Percentiles rank a stretch among this genome's conserved stretches.
Evolutionary conservation across 805 yeast species (phyloP).

Genomic region (Hanseniaspora mollemarum): DNA sequence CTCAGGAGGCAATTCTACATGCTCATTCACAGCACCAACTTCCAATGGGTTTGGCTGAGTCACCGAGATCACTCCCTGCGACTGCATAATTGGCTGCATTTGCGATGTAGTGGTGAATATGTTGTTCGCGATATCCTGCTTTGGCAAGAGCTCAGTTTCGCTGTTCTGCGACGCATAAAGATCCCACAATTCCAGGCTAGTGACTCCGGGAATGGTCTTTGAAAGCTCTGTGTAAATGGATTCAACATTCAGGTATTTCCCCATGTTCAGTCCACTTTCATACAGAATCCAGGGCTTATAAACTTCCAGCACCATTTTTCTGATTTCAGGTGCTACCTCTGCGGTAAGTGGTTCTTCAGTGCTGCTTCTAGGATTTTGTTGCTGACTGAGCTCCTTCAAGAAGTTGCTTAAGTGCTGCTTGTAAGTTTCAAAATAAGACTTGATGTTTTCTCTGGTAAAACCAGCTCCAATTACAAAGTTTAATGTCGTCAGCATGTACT

Average conservation of each 20-base stretch:
- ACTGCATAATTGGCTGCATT: background rate
- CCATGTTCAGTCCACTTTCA: constrained; percentile 11
- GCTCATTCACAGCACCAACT: background rate
- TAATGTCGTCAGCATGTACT: constrained; percentile 2
- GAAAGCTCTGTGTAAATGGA: constrained; percentile 4
- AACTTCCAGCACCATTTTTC: background rate
- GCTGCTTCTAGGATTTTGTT: background rate
- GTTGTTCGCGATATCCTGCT: background rate
- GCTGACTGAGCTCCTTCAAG: background rate
- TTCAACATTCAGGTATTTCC: constrained; percentile 14
- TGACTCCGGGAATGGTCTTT: constrained; percentile 2
- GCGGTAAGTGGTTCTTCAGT: background rate
- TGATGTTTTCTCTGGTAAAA: constrained; percentile 11
- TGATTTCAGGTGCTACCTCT: background rate
- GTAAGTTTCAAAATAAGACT: constrained; percentile 8
- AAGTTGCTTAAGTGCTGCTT: background rate
- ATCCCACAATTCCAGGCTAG: constrained; percentile 6
- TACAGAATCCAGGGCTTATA: constrained; percentile 7
- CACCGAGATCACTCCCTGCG: background rate
- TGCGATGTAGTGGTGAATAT: background rate
- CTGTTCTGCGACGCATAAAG: constrained; percentile 4
- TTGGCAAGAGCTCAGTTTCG: background rate
- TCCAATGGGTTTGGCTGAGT: background rate
- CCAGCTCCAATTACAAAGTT: background rate
- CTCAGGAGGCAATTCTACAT: constrained; percentile 10